Conservation (phyloP, 2,329 filamentous ascomycete genomes). For the Aureobasidium namibiae region DNA sequence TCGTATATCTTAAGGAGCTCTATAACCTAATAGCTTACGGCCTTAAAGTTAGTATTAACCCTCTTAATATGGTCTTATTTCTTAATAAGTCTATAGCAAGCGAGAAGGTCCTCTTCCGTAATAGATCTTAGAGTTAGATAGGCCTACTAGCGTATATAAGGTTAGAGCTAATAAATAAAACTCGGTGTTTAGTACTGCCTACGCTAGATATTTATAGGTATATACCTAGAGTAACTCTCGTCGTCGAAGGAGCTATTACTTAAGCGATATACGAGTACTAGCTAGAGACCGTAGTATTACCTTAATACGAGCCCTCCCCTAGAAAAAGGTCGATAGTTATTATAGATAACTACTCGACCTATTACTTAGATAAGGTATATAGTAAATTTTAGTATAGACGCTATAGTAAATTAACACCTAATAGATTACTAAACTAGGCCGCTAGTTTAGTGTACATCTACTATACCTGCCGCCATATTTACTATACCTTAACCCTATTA, state of each 20-base stretch:
- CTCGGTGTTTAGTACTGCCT: neutral
- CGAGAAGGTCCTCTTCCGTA: neutral
- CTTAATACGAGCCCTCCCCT: neutral
- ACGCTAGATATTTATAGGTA: neutral
- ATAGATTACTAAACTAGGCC: neutral
- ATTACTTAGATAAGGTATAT: neutral
- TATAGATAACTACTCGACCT: conserved; percentile 2
- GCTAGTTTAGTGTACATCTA: neutral
- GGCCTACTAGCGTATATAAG: neutral
- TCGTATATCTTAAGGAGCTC: neutral
- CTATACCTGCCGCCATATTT: neutral
- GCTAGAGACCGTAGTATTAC: neutral
- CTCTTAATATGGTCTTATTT: neutral
- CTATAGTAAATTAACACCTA: neutral
- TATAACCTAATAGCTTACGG: neutral
- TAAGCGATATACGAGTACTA: neutral
- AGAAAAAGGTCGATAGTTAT: neutral
- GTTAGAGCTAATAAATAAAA: neutral
- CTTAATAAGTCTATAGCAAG: neutral
- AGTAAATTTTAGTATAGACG: neutral
- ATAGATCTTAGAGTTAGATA: neutral
- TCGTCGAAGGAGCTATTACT: neutral
- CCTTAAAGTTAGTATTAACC: neutral
- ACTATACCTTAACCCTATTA: neutral
- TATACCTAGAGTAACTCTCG: neutral